Conservation (phyloP, 805 yeast species). For the Candida germanica region DNA sequence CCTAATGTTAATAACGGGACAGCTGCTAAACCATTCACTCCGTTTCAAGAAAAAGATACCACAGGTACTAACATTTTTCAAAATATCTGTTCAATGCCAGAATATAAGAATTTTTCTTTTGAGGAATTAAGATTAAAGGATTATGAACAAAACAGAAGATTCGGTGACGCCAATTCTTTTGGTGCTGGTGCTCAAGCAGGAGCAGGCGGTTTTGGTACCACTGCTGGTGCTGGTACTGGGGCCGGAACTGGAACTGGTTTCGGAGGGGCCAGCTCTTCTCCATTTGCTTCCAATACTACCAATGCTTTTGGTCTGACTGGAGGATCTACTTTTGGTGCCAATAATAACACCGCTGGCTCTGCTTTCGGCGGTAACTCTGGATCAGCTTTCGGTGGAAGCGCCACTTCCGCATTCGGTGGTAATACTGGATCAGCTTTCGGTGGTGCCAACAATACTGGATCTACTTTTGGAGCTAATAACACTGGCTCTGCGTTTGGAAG, state of each 20-base stretch:
- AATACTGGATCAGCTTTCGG: constrained; percentile 22
- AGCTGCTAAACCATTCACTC: constrained; percentile 63
- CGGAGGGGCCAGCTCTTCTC: too few species aligned
- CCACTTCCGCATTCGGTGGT: constrained; percentile 5
- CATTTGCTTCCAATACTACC: constrained; percentile 11
- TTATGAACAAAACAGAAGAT: constrained; percentile 69
- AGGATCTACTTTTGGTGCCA: not conserved
- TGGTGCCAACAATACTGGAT: constrained; percentile 20
- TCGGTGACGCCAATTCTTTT: constrained; percentile 40
- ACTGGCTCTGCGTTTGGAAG: constrained; percentile 12
- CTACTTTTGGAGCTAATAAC: constrained; percentile 36
- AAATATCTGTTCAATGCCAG: constrained; percentile 85
- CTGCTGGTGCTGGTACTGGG: constrained; percentile 11
- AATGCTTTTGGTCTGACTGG: constrained; percentile 1
- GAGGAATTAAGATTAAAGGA: constrained; percentile 91
- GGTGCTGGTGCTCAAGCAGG: constrained; percentile 21
- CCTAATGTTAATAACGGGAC: constrained; percentile 60
- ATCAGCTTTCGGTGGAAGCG: constrained; percentile 8
- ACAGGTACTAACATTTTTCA: constrained; percentile 56
- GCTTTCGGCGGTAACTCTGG: constrained; percentile 29
- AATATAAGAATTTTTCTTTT: constrained; percentile 72
- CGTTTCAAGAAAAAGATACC: constrained; percentile 72
- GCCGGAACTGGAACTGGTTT: too few species aligned
- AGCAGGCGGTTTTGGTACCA: constrained; percentile 19
- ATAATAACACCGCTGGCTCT: constrained; percentile 16